Percentiles rank a stretch among this genome's conserved stretches.
These are phyloP conservation scores for Hypoxylon sp. DNA, from an alignment of 2,329 filamentous ascomycete genomes.

Conservation along the genomic window DNA sequence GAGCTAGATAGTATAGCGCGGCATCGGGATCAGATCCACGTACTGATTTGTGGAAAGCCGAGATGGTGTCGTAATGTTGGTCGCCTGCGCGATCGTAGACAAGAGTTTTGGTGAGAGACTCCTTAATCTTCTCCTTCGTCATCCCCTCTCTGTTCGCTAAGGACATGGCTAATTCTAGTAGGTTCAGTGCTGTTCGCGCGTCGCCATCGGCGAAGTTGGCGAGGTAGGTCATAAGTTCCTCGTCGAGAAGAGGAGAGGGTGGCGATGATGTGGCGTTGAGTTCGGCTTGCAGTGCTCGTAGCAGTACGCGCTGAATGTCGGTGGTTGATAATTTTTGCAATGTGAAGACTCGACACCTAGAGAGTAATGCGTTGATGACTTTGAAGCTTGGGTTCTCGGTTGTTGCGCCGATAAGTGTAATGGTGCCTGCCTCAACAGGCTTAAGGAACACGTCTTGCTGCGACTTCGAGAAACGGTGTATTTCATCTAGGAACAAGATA, in stretches of 20 bases:
- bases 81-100: slow-evolving; percentile 96
- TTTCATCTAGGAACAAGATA: slow-evolving; percentile 98
- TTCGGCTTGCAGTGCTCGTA: slow-evolving; percentile 79
- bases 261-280: slow-evolving; percentile 55
- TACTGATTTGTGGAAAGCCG: slow-evolving; percentile 95
- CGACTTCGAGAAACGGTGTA: slow-evolving; percentile 89
- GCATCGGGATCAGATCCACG: slow-evolving; percentile 90
- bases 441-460: slow-evolving; percentile 97
- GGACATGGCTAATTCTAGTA: slow-evolving; percentile 89
- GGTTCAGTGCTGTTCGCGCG: slow-evolving; percentile 90
- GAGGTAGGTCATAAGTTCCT: slow-evolving; percentile 84
- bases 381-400: slow-evolving; percentile 98
- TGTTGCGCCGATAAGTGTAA: slow-evolving; percentile 94
- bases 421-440: slow-evolving; percentile 89
- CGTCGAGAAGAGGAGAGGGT: slow-evolving; percentile 75
- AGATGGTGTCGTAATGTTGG: slow-evolving; percentile 98
- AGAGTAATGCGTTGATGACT: slow-evolving; percentile 87
- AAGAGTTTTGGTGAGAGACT: slow-evolving; percentile 87
- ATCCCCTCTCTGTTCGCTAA: slow-evolving; percentile 75
- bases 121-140: slow-evolving; percentile 83
- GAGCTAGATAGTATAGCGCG: slow-evolving; percentile 91
- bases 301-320: slow-evolving; percentile 80
- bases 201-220: slow-evolving; percentile 92
- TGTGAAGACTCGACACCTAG: slow-evolving; percentile 91
- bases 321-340: slow-evolving; percentile 80